Conservation (phyloP, 1,284 basidiomycete species). For the Anthracocystis walkeri region DNA sequence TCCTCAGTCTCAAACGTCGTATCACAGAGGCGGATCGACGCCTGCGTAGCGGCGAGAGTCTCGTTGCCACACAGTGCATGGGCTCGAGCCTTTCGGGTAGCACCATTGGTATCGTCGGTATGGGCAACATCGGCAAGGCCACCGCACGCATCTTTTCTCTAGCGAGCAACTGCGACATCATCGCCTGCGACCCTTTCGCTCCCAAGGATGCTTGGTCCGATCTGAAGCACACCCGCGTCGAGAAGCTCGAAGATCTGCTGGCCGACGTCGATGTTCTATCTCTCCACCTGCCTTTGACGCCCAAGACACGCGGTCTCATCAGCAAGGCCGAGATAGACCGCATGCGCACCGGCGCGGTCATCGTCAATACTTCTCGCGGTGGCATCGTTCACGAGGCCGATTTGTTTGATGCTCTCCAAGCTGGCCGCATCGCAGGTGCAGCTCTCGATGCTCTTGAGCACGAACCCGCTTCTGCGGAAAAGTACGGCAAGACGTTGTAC, state of each 20-base stretch:
- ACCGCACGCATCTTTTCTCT: conserved; percentile 3
- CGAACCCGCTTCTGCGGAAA: conserved; percentile 1
- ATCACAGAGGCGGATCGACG: conserved; percentile 12
- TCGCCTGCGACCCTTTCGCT: conserved; percentile 8
- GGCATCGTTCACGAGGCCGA: conserved; percentile 7
- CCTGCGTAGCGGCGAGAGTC: background rate
- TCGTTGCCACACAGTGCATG: conserved; percentile 11
- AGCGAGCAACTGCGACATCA: conserved; percentile 1
- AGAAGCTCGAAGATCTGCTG: background rate
- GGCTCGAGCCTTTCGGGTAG: conserved; percentile 1
- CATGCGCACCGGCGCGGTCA: conserved; percentile 1
- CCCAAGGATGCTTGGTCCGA: conserved; percentile 8
- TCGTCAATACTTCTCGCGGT: conserved; percentile 5
- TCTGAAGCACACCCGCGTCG: conserved; percentile 1
- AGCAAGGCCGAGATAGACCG: conserved; percentile 7
- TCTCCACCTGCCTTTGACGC: conserved; percentile 8
- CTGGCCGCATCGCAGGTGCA: background rate
- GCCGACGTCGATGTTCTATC: conserved; percentile 6
- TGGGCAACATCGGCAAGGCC: conserved; percentile 12
- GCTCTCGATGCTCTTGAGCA: conserved; percentile 4
- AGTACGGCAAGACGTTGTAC: conserved; percentile 8
- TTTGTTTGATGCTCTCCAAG: conserved; percentile 9
- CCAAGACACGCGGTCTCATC: conserved; percentile 8
- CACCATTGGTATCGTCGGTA: conserved; percentile 9
- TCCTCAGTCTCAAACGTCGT: conserved; percentile 5